Evolutionary conservation across 257 asterid genomes (phyloP).

Genomic region (Scutellaria galericulata): DNA sequence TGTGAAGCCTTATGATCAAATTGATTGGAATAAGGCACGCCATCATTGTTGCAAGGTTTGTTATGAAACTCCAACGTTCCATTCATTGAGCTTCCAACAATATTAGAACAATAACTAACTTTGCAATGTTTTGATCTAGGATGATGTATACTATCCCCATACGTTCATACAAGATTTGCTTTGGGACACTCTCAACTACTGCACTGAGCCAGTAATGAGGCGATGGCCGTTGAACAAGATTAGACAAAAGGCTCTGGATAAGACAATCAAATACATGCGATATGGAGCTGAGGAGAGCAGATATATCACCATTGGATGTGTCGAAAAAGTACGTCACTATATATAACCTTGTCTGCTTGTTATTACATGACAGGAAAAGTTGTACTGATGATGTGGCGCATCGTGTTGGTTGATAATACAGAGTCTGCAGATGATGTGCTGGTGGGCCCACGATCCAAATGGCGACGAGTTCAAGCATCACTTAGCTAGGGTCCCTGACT

Average conservation of each 20-base stretch:
- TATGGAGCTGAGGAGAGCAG: conserved; percentile 63
- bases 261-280: conserved; percentile 66
- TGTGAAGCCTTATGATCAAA: conserved; percentile 53
- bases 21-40: conserved; percentile 81
- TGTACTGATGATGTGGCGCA: neutral
- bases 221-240: conserved; percentile 74
- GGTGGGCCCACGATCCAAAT: conserved; percentile 77
- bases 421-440: conserved; percentile 88
- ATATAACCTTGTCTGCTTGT: neutral
- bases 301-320: conserved; percentile 67
- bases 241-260: conserved; percentile 58
- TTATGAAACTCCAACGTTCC: too few species aligned
- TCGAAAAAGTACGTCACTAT: conserved; percentile 49
- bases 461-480: conserved; percentile 73
- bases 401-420: conserved; percentile 26
- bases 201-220: conserved; percentile 66
- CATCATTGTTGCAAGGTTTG: conserved; percentile 70
- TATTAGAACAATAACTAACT: too few species aligned
- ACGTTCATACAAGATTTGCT: conserved; percentile 64
- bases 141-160: conserved; percentile 73
- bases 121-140: conserved; percentile 40
- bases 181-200: conserved; percentile 63
- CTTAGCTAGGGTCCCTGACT: conserved; percentile 79
- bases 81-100: neutral
- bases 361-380: neutral